Evolutionary conservation across 306 rosid genomes (phyloP).

Genomic region (Clitoria ternatea): DNA sequence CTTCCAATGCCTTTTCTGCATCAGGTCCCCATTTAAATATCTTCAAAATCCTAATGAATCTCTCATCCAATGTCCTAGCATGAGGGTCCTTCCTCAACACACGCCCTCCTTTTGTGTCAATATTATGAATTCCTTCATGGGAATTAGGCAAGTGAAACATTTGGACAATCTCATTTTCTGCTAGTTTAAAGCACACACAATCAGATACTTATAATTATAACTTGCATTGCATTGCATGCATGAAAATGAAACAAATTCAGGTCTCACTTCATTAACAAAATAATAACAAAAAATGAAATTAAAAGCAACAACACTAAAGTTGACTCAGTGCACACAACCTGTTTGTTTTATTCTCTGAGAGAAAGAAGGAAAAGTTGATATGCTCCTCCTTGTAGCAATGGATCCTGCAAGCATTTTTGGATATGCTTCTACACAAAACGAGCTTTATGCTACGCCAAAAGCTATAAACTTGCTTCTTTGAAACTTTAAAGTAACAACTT

Average conservation of each 20-base stretch:
- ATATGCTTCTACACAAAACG: neutral
- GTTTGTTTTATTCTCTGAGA: conserved; percentile 75
- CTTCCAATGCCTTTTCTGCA: conserved; percentile 93
- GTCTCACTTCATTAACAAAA: neutral
- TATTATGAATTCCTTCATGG: conserved; percentile 25
- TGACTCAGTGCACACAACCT: conserved; percentile 30
- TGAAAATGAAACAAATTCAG: conserved; percentile 17
- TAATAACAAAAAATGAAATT: neutral
- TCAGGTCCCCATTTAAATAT: conserved; percentile 96
- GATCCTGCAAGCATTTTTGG: conserved; percentile 34
- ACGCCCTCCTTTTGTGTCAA: conserved; percentile 36
- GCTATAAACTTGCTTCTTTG: neutral
- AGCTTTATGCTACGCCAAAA: neutral
- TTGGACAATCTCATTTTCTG: conserved; percentile 77
- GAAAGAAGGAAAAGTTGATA: conserved; percentile 54
- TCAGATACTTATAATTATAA: conserved; percentile 4
- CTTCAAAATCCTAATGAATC: conserved; percentile 83
- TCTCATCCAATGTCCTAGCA: conserved; percentile 66
- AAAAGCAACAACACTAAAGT: neutral
- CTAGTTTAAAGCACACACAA: conserved; percentile 35
- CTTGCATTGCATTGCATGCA: neutral
- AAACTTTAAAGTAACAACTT: neutral
- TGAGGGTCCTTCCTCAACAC: conserved; percentile 45
- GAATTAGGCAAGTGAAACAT: conserved; percentile 62
- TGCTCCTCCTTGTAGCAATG: conserved; percentile 40